phyloP scores from a whole-genome alignment of 2,329 filamentous ascomycete species.

The Colletotrichum tanaceti region DNA sequence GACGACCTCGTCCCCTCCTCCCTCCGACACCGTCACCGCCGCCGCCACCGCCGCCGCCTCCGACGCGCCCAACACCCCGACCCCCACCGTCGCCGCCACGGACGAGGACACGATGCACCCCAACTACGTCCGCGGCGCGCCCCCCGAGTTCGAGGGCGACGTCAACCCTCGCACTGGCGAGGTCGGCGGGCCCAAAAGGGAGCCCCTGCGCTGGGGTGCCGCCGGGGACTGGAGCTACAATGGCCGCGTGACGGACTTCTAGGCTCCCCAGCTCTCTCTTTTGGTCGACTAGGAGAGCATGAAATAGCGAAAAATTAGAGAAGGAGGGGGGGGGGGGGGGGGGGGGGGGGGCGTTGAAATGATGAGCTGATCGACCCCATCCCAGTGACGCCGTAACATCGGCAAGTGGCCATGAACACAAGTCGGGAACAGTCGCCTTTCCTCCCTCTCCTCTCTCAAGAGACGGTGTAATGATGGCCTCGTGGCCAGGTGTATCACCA shows the following conservation, averaged over 20 bases:
- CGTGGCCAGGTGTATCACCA: neutral
- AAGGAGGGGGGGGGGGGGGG: neutral
- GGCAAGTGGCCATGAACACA: neutral
- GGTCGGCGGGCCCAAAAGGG: constrained; percentile 96
- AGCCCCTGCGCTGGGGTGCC: constrained; percentile 88
- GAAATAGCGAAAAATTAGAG: neutral
- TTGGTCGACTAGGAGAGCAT: too few relatives aligned
- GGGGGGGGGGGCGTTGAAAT: neutral
- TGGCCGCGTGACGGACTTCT: constrained; percentile 93
- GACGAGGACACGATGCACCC: constrained; percentile 66
- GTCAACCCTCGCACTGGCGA: constrained; percentile 94
- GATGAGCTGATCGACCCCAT: neutral
- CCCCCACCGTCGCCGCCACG: constrained; percentile 44
- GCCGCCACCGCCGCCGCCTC: constrained; percentile 39
- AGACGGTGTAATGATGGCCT: neutral
- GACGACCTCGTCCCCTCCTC: constrained; percentile 43
- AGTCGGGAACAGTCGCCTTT: neutral
- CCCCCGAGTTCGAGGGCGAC: constrained; percentile 93
- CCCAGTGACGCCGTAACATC: neutral
- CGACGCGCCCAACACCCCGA: constrained; percentile 32
- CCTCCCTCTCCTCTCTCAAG: neutral
- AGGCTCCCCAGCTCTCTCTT: neutral
- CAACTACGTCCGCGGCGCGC: constrained; percentile 79
- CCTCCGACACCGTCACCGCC: constrained; percentile 40
- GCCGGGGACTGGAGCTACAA: constrained; percentile 90